These are phyloP conservation scores for Volvox africanus DNA, from an alignment of 139 green algal species.

Conservation along the genomic window DNA sequence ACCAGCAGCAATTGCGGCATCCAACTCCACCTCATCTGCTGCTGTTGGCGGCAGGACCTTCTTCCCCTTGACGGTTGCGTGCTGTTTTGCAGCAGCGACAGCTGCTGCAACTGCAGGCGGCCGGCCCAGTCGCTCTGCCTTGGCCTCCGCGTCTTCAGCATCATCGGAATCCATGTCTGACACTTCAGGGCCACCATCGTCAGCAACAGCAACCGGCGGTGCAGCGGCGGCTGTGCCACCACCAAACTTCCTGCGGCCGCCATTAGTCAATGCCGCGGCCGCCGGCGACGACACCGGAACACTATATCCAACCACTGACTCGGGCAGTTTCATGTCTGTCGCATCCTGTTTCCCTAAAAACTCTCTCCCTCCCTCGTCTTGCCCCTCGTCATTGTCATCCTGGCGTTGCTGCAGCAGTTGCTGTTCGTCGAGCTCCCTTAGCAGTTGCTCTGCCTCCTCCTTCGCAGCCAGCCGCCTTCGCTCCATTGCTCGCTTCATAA, in stretches of 20 bases:
- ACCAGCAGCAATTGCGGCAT: slow-evolving; percentile 19
- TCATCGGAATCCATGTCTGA: slow-evolving; percentile 35
- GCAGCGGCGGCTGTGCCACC: slow-evolving; percentile 8
- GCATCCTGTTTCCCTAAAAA: background rate
- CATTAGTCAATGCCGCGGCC: too few relatives aligned
- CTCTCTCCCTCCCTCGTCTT: background rate
- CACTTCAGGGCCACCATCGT: background rate
- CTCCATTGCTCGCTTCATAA: slow-evolving; percentile 91
- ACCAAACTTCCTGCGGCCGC: too few relatives aligned
- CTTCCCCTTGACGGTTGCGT: background rate
- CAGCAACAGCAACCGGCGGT: background rate
- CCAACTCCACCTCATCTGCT: slow-evolving; percentile 21
- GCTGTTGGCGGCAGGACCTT: background rate
- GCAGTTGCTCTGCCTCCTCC: slow-evolving; percentile 73
- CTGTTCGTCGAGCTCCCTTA: slow-evolving; percentile 53
- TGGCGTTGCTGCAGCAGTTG: too few relatives aligned
- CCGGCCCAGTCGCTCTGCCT: slow-evolving; percentile 50
- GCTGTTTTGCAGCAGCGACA: background rate
- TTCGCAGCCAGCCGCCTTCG: slow-evolving; percentile 72
- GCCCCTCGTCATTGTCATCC: background rate
- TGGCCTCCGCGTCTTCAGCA: slow-evolving; percentile 59
- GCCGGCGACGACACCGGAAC: background rate
- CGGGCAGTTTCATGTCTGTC: background rate
- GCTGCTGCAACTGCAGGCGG: background rate
- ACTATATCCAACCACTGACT: slow-evolving; percentile 14